Evolutionary conservation across 163 green algal species (phyloP).

Genomic region (Scenedesmus sp.): DNA sequence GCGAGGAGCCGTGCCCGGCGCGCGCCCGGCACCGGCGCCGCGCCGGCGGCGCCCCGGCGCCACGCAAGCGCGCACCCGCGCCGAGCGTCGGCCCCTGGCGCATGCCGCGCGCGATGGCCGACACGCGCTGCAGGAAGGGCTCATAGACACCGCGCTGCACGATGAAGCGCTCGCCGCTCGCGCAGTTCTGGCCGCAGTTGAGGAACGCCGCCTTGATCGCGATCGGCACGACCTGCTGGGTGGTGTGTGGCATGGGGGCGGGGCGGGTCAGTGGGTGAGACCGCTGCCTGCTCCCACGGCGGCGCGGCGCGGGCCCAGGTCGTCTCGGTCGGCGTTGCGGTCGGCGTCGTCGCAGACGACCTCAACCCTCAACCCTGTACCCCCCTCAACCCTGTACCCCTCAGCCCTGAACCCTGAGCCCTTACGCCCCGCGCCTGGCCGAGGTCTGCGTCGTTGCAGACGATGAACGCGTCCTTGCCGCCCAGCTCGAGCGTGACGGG

Average conservation of each 20-base stretch:
- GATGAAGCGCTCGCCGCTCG: conserved; percentile 96
- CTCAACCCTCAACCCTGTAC: conserved; percentile 96
- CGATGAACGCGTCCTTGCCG: conserved; percentile 97
- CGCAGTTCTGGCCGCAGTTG: conserved; percentile 96
- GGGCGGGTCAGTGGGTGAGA: too few species aligned
- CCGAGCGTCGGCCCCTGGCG: conserved; percentile 74
- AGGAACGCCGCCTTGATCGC: conserved; percentile 91
- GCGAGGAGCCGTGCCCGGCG: too few species aligned
- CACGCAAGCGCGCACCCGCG: conserved; percentile 3
- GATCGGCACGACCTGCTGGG: conserved; percentile 79
- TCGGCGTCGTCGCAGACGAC: conserved; percentile 93
- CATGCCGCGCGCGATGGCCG: conserved; percentile 53
- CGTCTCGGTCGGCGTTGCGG: too few species aligned
- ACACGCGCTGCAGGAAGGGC: conserved; percentile 24
- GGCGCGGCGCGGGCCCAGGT: too few species aligned
- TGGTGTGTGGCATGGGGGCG: background rate
- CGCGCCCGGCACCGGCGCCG: too few species aligned
- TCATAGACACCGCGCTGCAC: conserved; percentile 81
- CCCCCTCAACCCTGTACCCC: conserved; percentile 56
- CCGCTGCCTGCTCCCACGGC: too few species aligned
- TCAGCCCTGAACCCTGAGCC: background rate
- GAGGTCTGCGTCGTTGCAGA: conserved; percentile 87
- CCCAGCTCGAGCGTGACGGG: conserved; percentile 97
- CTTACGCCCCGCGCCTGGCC: conserved; percentile 45
- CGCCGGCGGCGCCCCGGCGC: too few species aligned